A percentile compares a stretch with the other conserved stretches of the same genome.
phyloP scores from a whole-genome alignment of 257 asterid genomes.

The Catharanthus roseus region DNA sequence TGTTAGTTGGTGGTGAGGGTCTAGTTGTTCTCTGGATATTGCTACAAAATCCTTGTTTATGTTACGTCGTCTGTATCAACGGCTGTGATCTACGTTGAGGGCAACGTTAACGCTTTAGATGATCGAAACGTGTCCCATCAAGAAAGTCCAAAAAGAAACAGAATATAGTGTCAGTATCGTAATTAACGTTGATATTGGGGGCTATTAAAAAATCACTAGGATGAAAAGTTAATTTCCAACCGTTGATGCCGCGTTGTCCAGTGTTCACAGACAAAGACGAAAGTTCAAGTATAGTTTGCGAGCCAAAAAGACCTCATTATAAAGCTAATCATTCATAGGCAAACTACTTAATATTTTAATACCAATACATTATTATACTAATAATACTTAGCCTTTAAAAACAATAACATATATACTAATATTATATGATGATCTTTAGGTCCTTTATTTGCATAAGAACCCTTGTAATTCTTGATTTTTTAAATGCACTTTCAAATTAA shows the following conservation, averaged over 20 bases:
- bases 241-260: conserved; percentile 24
- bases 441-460: conserved; percentile 5
- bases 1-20: conserved; percentile 24
- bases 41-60: not conserved
- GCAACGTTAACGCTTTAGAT: not conserved
- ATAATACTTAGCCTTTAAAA: not conserved
- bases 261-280: conserved; percentile 30
- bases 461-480: conserved; percentile 7
- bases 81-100: conserved; percentile 6
- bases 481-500: not conserved
- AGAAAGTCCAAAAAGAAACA: not conserved
- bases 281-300: conserved; percentile 32
- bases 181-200: conserved; percentile 14
- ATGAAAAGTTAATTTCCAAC: conserved; percentile 11
- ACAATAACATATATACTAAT: not conserved
- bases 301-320: conserved; percentile 28
- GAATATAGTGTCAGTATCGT: conserved; percentile 7
- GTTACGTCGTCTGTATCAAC: conserved; percentile 1
- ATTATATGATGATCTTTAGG: conserved; percentile 1
- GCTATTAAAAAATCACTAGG: no score
- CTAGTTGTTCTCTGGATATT: not conserved
- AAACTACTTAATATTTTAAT: conserved; percentile 18
- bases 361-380: no score
- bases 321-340: conserved; percentile 44
- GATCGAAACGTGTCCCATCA: not conserved